Conservation (phyloP, 208 protist species). For the Phytomonas francai region DNA sequence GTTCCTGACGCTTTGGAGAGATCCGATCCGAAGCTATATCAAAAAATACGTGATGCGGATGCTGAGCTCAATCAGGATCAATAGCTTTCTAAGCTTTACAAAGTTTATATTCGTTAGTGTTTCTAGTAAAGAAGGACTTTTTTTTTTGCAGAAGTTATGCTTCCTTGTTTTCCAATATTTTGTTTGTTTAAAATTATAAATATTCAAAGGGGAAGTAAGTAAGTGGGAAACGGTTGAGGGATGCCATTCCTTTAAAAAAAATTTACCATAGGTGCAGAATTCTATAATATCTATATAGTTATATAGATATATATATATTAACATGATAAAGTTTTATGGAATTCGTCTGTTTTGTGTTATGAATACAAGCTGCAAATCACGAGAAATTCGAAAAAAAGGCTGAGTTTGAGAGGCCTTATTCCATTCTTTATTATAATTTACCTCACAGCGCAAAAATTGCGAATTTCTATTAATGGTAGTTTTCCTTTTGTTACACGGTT, state of each 20-base stretch:
- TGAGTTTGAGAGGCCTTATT: neutral
- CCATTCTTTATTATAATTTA: neutral
- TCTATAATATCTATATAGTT: no score
- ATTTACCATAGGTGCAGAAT: no score
- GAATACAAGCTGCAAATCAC: no score
- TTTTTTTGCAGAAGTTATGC: neutral
- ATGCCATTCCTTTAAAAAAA: no score
- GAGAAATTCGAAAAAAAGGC: neutral
- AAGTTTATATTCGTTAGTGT: neutral
- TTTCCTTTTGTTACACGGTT: neutral
- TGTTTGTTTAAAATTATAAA: neutral
- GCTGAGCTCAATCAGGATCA: neutral
- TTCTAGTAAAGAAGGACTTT: neutral
- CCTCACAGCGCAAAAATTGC: neutral
- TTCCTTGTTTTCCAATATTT: neutral
- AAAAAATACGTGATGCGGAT: slow-evolving; percentile 39
- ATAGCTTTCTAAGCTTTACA: neutral
- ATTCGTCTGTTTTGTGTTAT: neutral
- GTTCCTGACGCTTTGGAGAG: slow-evolving; percentile 58
- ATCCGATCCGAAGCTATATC: slow-evolving; percentile 64
- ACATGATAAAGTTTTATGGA: neutral
- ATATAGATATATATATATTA: slow-evolving; percentile 7
- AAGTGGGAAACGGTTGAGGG: no score
- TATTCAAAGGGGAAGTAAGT: no score
- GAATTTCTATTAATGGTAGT: neutral